These are phyloP conservation scores for Microdochium nivale DNA, from an alignment of 2,329 filamentous ascomycete genomes.

Conservation along the genomic window DNA sequence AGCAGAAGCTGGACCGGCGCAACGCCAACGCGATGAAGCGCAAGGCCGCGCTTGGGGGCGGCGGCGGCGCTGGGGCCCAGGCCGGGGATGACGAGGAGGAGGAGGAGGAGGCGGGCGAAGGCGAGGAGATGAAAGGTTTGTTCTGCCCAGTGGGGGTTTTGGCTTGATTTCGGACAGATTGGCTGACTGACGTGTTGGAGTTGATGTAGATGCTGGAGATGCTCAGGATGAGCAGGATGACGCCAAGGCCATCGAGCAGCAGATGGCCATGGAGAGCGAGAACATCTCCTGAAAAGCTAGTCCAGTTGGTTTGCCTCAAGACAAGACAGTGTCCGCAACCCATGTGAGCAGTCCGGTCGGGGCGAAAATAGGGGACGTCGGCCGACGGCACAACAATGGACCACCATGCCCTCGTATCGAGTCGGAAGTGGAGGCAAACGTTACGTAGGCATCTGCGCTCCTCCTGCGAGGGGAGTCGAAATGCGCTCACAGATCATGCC, in stretches of 20 bases:
- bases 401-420: no score
- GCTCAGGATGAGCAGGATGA: slow-evolving; percentile 2
- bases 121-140: slow-evolving; percentile 23
- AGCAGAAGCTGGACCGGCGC: slow-evolving; percentile 46
- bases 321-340: no score
- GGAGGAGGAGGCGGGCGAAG: slow-evolving; percentile 10
- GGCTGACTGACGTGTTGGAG: no score
- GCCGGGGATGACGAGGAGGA: neutral
- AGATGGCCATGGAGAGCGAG: slow-evolving; percentile 7
- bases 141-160: neutral
- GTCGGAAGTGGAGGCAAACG: no score
- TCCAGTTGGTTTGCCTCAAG: no score
- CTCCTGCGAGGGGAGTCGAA: no score
- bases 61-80: neutral
- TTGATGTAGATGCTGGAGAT: neutral
- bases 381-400: no score
- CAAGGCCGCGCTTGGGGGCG: slow-evolving; percentile 18
- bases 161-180: no score
- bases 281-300: slow-evolving; percentile 5
- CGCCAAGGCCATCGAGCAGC: neutral
- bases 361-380: no score
- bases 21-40: slow-evolving; percentile 39
- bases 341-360: no score
- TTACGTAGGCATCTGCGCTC: no score
- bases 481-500: no score